Evolutionary conservation across 768 basidiomycete genomes (phyloP), one percentile per base, ranked within the genome.

Genomic region (Suillus bovinus): DNA sequence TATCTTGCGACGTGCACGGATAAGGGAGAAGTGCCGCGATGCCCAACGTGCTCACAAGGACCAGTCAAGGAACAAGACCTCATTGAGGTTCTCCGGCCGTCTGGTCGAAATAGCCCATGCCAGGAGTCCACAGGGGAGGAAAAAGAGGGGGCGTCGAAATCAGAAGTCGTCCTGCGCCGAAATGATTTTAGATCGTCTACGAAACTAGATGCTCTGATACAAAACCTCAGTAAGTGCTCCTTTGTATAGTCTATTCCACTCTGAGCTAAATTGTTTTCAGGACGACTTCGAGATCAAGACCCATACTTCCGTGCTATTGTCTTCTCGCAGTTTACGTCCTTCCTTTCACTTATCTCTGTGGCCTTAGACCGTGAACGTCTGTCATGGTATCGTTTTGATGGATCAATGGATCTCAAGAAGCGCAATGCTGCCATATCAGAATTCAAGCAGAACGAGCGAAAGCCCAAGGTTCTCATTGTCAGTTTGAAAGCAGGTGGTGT

Each of bases 401-500:
- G 96, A 1, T 86, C 92, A 0, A 94, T 98, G 92, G 88, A 88
- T 67, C 81, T 96, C 65, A 91, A 89, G 76, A 90, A 89, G 71
- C 84, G 93, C 60, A 85, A 83, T 42, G 82, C 82, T 10, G 90
- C 93, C 3, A 81, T 99, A 42, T 79, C 85, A 47, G 87, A 87
- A 64, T 98, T 98, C 80, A 90, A 86, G 67, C 76, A 81, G 22
- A 77, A 84, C 3, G 88, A 86, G 7, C 80, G 83, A 61, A 86
- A 83, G 66, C 89, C 93, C 0, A 90, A 93, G 72, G 80, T 96
- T 11, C 72, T 94, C 29, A 82, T 93, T 50, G 78, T 94, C 52
- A 91, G 90, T 70, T 73, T 94, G 72, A 94, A 93, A 72, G 96
- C 96, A 5, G 96, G 95, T 31, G 96, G 96, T 29, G 93, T 95